Evolutionary conservation across 495 filamentous ascomycete genomes (phyloP), one percentile per base, ranked within the genome.

Genomic region (Aspergillus nanangensis): DNA sequence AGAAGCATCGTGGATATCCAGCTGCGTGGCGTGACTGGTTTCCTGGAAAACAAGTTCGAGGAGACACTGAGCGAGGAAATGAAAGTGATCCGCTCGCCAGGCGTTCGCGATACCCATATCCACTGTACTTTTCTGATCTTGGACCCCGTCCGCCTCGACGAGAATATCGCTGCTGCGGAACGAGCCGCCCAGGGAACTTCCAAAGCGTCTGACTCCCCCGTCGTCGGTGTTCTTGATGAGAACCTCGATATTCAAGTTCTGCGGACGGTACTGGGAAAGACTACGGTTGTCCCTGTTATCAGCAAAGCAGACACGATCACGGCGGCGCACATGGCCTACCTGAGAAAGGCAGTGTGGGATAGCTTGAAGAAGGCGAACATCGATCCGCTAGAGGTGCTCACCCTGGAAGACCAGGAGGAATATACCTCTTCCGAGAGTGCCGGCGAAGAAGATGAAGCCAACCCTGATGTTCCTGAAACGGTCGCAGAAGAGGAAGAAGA

Each of bases 261-360:
- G 43, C 86, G 87, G 39, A 87, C 84, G 14, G 75, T 98, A 27
- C 82, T 93, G 59, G 90, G 90, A 53, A 98, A 96, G 72, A 96
- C 94, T 0, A 95, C 89, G 1, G 88, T 97, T 41, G 88, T 98
- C 24, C 93, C 93, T 1, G 87, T 98, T 31, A 91, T 98, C 64
- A 87, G 90, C 58, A 98, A 98, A 70, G 94, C 93, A 27, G 93
- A 98, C 62, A 97, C 90, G 11, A 87, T 97, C 53, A 97, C 93
- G 34, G 81, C 83, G 3, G 82, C 86, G 20, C 93, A 98, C 66
- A 96, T 98, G 93, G 70, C 74, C n/a, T 81, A 87, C 59, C 80
- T 98, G 36, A 96, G 93, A 71, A 87, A 84, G 63, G 83, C 87
- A 1, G 93, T 98, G 13, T 94, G 87, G 80, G 81, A 83, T 36